Evolutionary conservation across 2,329 filamentous ascomycete genomes (phyloP), one percentile per base, ranked within the genome.

Genomic region (Ceratocystis diversiconidia): DNA sequence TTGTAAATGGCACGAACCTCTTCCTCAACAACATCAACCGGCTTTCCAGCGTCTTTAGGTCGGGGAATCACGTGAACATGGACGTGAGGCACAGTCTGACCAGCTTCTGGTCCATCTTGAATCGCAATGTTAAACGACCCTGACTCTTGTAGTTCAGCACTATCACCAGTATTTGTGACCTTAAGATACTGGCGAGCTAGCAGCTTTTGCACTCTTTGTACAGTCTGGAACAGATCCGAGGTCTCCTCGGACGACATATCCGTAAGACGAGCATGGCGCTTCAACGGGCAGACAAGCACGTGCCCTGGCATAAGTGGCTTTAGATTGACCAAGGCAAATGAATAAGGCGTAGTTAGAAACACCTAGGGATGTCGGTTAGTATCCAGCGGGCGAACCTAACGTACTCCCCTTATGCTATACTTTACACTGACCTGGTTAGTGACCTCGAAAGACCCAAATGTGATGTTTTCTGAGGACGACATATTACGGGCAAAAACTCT

Each of bases 271-370:
- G 81, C 83, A 70, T 91, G 87, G 43, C 80, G 80, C 22, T 84
- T 81, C 10, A 63, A 43, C 0, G 94, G 90, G 70, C 89, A 96
- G 68, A 99, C 83, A 41, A 99, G 88, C 68, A 97, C 87, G 77
- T 99, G 94, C 66, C 94, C 94, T 0, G 92, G 91, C 1, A 96
- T 82, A 46, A 99, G 83, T 28, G 94, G 94, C 76, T 96, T 96
- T 73, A 97, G 84, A 77, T 99, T 99, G 66, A 97, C 92, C 69
- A 97, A 81, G 64, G 90, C 91, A 77, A 91, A 96, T 70, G 87
- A 89, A 71, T 88, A 81, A 0, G 83, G 80, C 1, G 92, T 95
- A 69, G 80, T 80, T 75, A 95, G 84, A 79, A 97, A 97, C 78
- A 96, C 90, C 88, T 96, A 70, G 3, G 7, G 28, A 36, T 52